These are phyloP conservation scores for Talaromyces proteolyticus DNA, from an alignment of 495 filamentous ascomycete species.

Conservation along the genomic window DNA sequence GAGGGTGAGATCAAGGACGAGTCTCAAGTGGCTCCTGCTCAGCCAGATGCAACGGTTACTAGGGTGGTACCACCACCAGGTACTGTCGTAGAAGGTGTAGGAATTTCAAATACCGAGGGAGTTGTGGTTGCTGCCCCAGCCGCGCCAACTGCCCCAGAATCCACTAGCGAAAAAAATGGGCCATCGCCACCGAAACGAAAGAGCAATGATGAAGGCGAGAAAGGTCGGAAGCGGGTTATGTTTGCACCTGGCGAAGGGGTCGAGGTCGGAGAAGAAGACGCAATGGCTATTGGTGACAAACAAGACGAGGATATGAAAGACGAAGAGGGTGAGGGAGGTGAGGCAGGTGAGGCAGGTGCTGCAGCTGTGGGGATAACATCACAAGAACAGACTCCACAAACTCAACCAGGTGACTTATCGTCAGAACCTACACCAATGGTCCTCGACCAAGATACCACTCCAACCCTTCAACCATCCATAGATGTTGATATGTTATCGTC, in stretches of 20 bases:
- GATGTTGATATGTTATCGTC: neutral
- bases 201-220: conserved; percentile 60
- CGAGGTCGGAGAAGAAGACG: conserved; percentile 21
- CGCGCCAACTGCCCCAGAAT: conserved; percentile 32
- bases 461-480: conserved; percentile 8
- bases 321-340: conserved; percentile 35
- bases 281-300: conserved; percentile 34
- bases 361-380: conserved; percentile 40
- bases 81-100: conserved; percentile 55
- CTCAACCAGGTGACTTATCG: conserved; percentile 16
- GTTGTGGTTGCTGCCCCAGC: conserved; percentile 51
- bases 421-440: conserved; percentile 10
- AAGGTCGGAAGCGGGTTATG: conserved; percentile 61
- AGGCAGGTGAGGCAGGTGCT: conserved; percentile 53
- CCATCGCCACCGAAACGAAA: conserved; percentile 74
- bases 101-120: conserved; percentile 55
- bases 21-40: conserved; percentile 19
- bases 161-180: conserved; percentile 52
- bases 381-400: conserved; percentile 34
- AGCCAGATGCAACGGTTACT: conserved; percentile 22
- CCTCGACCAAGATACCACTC: conserved; percentile 6
- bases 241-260: conserved; percentile 38
- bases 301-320: conserved; percentile 34
- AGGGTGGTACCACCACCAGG: conserved; percentile 48
- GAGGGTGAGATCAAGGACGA: conserved; percentile 73